Base-by-base conservation (phyloP, 495 filamentous ascomycete species). In the Penicillium taxi region DNA sequence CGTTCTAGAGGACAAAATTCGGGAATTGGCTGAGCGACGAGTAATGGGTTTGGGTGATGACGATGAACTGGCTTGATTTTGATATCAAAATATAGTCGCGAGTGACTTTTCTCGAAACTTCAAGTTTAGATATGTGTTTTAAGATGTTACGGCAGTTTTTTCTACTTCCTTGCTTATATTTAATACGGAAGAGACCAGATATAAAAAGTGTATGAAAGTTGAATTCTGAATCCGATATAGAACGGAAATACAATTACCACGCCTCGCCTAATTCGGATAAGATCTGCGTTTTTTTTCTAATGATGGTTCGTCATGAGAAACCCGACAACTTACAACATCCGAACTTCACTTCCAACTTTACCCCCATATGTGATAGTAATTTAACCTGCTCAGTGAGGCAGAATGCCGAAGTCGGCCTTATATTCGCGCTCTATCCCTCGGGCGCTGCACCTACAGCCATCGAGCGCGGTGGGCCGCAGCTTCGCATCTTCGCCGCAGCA, bases 1-100 rank as follows among this genome's bases (percentile, higher is more conserved):
- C 28, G 72, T 94, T 17, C 58, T 96, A 47, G 77, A 80, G 33
- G 86, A 90, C 50, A 96, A 94, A 72, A 94, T 96, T 50, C 67
- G 75, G 30, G 81, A 91, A 57, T 31, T 88, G 44, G 84, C 71
- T 3, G 85, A 91, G 63, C 53, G 64, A 46, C 65, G 74, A 48
- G 53, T 77, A 9, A 70, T 71, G 42, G 81, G 72, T 23, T 58
- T 70, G 45, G 67, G 67, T 41, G 80, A 77, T 47, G 64, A 68
- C 48, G 64, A 69, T 50, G 66, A 69, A 53, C 27, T 68, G 42
- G 66, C 64, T 29, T 67, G 38, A 61, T 33, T 9, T 20, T 12
- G 28, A 30, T 26, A 34, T 35, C n/a, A n/a, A n/a, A n/a, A n/a
- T n/a, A n/a, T n/a, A n/a, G n/a, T n/a, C n/a, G n/a, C n/a, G n/a